phyloP scores from a whole-genome alignment of 257 asterid genomes.

The Nicotiana tomentosiformis region DNA sequence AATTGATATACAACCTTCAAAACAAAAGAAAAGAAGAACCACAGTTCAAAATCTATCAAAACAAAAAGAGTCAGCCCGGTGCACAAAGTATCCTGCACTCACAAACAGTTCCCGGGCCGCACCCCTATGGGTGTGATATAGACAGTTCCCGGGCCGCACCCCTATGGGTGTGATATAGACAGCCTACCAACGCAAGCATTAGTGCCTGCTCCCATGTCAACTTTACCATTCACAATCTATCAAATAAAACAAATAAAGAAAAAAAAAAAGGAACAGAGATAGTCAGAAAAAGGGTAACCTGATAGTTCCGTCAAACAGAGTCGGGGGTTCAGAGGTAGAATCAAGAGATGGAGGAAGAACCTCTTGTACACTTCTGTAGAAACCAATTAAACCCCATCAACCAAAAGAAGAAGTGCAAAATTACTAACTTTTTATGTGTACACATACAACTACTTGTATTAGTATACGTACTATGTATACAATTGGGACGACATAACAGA shows the following conservation, averaged over 20 bases:
- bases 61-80: too few relatives aligned
- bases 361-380: constrained; percentile 19
- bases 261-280: background rate
- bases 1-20: constrained; percentile 57
- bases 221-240: too few relatives aligned
- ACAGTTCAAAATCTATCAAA: background rate
- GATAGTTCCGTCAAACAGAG: constrained; percentile 45
- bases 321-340: constrained; percentile 34
- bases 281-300: constrained; percentile 20
- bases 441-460: too few relatives aligned
- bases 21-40: background rate
- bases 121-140: too few relatives aligned
- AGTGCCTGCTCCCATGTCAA: too few relatives aligned
- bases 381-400: background rate
- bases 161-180: too few relatives aligned
- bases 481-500: too few relatives aligned
- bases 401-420: background rate
- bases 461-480: too few relatives aligned
- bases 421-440: background rate
- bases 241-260: background rate
- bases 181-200: too few relatives aligned
- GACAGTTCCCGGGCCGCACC: too few relatives aligned
- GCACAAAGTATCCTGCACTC: too few relatives aligned
- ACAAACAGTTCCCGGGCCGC: too few relatives aligned
- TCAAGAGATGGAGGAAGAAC: constrained; percentile 32